Percentiles rank a stretch among this genome's conserved stretches.
These are phyloP conservation scores for Neonectria punicea DNA, from an alignment of 2,329 filamentous ascomycete species.

Conservation along the genomic window DNA sequence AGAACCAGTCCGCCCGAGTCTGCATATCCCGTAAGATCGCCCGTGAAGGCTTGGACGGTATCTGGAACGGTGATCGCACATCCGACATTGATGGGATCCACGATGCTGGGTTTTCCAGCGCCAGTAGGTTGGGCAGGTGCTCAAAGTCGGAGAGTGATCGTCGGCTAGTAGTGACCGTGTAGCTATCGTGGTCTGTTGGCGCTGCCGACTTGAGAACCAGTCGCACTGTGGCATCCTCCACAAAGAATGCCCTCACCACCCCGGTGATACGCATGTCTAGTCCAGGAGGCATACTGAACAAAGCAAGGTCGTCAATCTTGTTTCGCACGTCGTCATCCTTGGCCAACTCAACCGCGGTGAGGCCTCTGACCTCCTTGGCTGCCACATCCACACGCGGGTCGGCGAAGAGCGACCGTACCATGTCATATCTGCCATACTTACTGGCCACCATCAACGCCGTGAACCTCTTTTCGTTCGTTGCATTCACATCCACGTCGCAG, in stretches of 20 bases:
- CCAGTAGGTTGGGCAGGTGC: constrained; percentile 83
- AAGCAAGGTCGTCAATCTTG: constrained; percentile 90
- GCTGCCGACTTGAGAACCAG: constrained; percentile 95
- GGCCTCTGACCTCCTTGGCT: constrained; percentile 83
- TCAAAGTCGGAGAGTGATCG: constrained; percentile 91
- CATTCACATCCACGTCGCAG: constrained; percentile 96
- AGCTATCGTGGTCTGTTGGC: constrained; percentile 81
- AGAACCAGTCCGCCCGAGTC: constrained; percentile 84
- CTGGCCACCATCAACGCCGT: constrained; percentile 98
- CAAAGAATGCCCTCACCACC: constrained; percentile 94
- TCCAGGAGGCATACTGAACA: constrained; percentile 79
- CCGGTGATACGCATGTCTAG: constrained; percentile 86
- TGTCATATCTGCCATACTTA: constrained; percentile 95
- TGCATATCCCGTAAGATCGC: constrained; percentile 90
- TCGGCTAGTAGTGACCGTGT: constrained; percentile 94
- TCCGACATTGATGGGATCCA: constrained; percentile 87
- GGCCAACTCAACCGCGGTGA: constrained; percentile 94
- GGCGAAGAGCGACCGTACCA: constrained; percentile 87
- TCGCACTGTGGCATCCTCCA: constrained; percentile 93
- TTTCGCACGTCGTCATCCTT: constrained; percentile 98
- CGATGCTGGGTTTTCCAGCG: constrained; percentile 91
- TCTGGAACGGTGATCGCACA: constrained; percentile 88
- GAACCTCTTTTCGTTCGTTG: constrained; percentile 93
- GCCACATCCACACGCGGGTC: constrained; percentile 89
- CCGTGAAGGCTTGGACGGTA: constrained; percentile 90